Evolutionary conservation across 164 flowering plant genomes (phyloP), one percentile per base, ranked within the genome.

Genomic region (Houttuynia cordata): DNA sequence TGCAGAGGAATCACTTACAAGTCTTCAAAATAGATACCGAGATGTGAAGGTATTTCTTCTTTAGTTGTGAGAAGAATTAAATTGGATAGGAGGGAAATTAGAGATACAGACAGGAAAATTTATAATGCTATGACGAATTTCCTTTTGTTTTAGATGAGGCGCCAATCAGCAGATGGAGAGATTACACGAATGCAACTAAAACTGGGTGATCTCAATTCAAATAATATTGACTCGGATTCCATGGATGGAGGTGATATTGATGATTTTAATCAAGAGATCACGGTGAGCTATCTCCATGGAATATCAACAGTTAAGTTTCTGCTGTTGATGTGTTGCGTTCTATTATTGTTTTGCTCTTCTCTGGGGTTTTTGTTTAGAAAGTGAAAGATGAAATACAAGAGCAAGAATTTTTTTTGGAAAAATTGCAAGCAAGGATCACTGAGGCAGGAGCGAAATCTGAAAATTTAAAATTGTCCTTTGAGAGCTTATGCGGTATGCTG

Each of bases 231-330:
- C 71, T 56, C 80, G 62, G 73, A 62, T 67, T 30, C 71, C 6
- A 59, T 68, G 40, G 49, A 75, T 63, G 58, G 71, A 47, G 76
- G 95, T 42, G 68, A 71, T 58, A 83, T 76, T 66, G 86, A 87
- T 74, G 97, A 94, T 74, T 81, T 83, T 51, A 67, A 25, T 61
- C 75, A 71, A 74, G 99, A 91, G 69, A 77, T 86, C 60, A 72
- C 71, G 63, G 99, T 88, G 64, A 61, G 99, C 81, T 60, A 52
- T 68, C n/a, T n/a, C 19, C 51, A 20, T 6, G 37, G 24, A 24
- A 39, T 15, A 57, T 24, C 24, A 21, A 21, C 17, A 17, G 6
- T 34, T 20, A 17, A 13, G 21, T 42, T 41, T 42, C 17, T 14
- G 14, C 23, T 20, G 8, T 40, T 59, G 25, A 4, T 40, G 22